Evolutionary conservation across 2,329 filamentous ascomycete species (phyloP).

Genomic region (Colletotrichum shisoi): DNA sequence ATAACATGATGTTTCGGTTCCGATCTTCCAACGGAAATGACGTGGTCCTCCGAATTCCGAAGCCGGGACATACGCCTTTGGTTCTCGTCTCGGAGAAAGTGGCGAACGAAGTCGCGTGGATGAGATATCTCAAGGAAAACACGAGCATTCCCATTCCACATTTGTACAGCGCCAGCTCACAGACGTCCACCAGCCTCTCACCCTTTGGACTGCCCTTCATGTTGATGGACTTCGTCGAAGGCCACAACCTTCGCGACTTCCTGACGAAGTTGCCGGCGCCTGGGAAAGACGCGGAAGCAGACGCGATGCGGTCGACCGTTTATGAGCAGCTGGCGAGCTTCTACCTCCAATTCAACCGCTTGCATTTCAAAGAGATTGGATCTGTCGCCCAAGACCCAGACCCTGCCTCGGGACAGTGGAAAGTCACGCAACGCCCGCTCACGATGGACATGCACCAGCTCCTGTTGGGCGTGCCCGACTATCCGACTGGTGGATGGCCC

Average conservation of each 20-base stretch:
- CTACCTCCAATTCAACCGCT: background rate
- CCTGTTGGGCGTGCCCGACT: background rate
- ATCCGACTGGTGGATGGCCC: background rate
- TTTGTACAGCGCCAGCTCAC: background rate
- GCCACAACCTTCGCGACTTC: background rate
- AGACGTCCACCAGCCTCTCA: background rate
- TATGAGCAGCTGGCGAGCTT: background rate
- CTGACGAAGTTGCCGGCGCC: background rate
- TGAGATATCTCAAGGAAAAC: background rate
- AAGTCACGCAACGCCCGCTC: background rate
- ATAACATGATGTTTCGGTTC: background rate
- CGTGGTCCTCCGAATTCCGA: background rate
- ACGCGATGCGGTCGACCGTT: background rate
- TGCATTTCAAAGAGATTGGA: background rate
- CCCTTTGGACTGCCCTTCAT: background rate
- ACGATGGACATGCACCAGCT: constrained; percentile 2
- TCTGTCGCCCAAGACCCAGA: background rate
- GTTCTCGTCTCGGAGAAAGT: background rate
- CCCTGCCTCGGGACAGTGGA: background rate
- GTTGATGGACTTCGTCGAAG: background rate
- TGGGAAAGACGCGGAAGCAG: background rate
- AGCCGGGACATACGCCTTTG: background rate
- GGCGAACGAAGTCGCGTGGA: background rate
- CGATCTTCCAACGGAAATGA: background rate
- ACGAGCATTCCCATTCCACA: background rate